Evolutionary conservation across 441 rosid genomes (phyloP), one percentile per base, ranked within the genome.

Genomic region (Arabidopsis hybrid): DNA sequence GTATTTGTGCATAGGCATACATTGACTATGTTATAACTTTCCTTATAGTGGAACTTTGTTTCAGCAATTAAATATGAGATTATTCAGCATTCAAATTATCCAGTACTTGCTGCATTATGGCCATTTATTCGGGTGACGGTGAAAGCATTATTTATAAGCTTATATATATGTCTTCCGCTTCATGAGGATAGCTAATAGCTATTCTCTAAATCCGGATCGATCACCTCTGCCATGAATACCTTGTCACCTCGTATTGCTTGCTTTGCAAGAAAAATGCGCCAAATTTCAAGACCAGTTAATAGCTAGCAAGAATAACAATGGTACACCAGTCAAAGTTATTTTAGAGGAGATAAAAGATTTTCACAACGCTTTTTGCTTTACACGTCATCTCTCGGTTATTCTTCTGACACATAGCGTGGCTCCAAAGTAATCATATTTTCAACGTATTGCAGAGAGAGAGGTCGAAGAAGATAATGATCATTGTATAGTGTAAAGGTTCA

Each of bases 111-210:
- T 71, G 60, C 60, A 68, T 68, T 6, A 14, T 11, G 63, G 52
- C 40, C 63, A 61, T 53, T 40, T 67, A 42, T 67, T 7, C 0
- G 31, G 21, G 7, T 68, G 32, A 31, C 32, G 32, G 40, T 68
- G 56, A 14, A 55, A 61, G 14, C 72, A 67, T 55, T 62, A 21
- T 55, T 31, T 40, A 67, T 42, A 29, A 43, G 1, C 13, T 68
- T 9, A 52, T 32, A 55, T 31, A 67, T 67, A 29, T 1, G n/a
- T 4, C 0, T 40, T 7, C 72, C 1, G 0, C 40, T 3, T 55
- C 63, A 11, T 10, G 42, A 42, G 63, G 32, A 21, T 21, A 21
- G 26, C 26, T 21, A 21, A 67, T 52, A 67, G 4, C 16, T 67
- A 36, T 18, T 34, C 34, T 17, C 69, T 49, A 64, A 59, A 38